Percentiles rank a stretch among this genome's conserved stretches.
Evolutionary conservation across 2,329 filamentous ascomycete species (phyloP).

Genomic region (Epichloe sibirici): DNA sequence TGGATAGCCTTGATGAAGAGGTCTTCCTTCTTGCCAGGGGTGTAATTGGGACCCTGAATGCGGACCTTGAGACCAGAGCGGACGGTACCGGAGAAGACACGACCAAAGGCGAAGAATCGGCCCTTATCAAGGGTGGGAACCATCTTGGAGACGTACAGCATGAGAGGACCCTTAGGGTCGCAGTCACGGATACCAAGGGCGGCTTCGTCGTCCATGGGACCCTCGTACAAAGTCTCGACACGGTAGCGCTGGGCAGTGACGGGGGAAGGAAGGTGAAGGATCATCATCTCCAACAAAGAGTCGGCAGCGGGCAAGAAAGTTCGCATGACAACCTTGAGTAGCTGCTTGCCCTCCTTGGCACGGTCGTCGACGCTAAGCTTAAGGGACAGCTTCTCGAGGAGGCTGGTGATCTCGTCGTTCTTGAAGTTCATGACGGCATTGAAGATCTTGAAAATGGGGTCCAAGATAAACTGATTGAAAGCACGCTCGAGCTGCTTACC

Average conservation of each 20-base stretch:
- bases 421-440: conserved; percentile 95
- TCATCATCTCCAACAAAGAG: conserved; percentile 99
- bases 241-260: conserved; percentile 94
- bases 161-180: conserved; percentile 94
- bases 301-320: conserved; percentile 98
- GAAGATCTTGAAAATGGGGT: conserved; percentile 99
- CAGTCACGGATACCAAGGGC: conserved; percentile 98
- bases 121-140: conserved; percentile 99
- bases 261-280: conserved; percentile 95
- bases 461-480: conserved; percentile 99
- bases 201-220: conserved; percentile 81
- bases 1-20: conserved; percentile 99
- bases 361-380: conserved; percentile 81
- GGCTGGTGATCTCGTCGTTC: conserved; percentile 74
- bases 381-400: conserved; percentile 88
- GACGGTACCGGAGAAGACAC: conserved; percentile 99
- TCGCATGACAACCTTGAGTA: conserved; percentile 96
- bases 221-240: conserved; percentile 97
- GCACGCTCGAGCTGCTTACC: conserved; percentile 91
- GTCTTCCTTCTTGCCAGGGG: conserved; percentile 96
- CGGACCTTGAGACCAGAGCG: conserved; percentile 97
- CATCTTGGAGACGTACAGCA: conserved; percentile 99
- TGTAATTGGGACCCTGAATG: conserved; percentile 99
- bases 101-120: conserved; percentile 99
- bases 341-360: conserved; percentile 91